Evolutionary conservation across 805 yeast genomes (phyloP).

Genomic region (Ogataea nakhonphanomensis): DNA sequence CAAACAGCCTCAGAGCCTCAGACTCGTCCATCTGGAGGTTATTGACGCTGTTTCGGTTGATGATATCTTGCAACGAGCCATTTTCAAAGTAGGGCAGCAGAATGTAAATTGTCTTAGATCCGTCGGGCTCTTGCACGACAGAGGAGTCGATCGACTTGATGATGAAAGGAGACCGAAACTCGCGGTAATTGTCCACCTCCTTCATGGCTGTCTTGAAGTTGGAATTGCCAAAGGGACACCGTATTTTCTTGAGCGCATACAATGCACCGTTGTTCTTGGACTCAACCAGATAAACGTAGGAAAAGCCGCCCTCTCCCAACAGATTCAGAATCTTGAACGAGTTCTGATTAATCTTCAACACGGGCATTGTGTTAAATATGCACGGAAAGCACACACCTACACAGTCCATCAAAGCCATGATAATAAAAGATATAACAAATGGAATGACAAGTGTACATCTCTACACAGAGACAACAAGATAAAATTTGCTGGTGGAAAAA

Average conservation of each 20-base stretch:
- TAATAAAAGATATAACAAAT: background rate
- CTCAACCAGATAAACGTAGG: slow-evolving; percentile 79
- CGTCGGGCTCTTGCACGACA: slow-evolving; percentile 71
- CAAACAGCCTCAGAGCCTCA: slow-evolving; percentile 59
- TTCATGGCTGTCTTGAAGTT: slow-evolving; percentile 69
- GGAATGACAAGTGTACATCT: slow-evolving; percentile 7
- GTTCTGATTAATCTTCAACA: slow-evolving; percentile 57
- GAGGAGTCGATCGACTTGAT: slow-evolving; percentile 68
- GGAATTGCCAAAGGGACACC: slow-evolving; percentile 84
- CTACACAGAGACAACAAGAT: slow-evolving; percentile 6
- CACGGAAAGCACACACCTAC: slow-evolving; percentile 42
- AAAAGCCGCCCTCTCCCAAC: slow-evolving; percentile 89
- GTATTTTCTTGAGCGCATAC: slow-evolving; percentile 79
- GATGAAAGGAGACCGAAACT: slow-evolving; percentile 65
- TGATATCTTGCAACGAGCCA: slow-evolving; percentile 80
- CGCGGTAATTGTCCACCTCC: slow-evolving; percentile 73
- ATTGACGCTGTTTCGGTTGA: slow-evolving; percentile 59
- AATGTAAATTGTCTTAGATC: slow-evolving; percentile 73
- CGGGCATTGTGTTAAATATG: slow-evolving; percentile 43
- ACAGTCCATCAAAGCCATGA: slow-evolving; percentile 15
- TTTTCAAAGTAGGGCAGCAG: slow-evolving; percentile 71
- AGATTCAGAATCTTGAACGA: slow-evolving; percentile 61
- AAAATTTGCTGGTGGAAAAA: slow-evolving; percentile 9
- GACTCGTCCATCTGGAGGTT: slow-evolving; percentile 52
- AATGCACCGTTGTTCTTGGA: slow-evolving; percentile 40